Evolutionary conservation across 1,284 basidiomycete genomes (phyloP), one percentile per base, ranked within the genome.

Genomic region (Cryptococcus amylolentus): DNA sequence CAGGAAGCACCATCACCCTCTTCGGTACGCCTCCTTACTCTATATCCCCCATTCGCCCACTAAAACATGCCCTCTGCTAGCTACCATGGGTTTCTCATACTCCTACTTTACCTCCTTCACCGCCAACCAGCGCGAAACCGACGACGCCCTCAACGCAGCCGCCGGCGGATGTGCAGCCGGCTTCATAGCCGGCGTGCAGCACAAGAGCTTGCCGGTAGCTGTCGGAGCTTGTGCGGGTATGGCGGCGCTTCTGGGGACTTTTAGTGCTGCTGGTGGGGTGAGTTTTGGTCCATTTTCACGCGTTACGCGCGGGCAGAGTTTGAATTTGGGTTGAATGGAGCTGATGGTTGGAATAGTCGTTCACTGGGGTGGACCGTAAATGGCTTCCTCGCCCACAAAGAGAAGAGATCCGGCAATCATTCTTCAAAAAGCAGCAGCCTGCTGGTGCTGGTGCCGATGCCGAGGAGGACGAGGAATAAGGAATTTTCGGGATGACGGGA

Each of bases 91-190:
- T 45, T 88, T 87, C 60, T 84, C 88, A 28, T 97, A 89, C 73
- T 88, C 91, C 16, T 84, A 87, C 68, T 89, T 89, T 4, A 88
- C 95, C 71, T 81, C 89, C 8, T 78, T 82, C 37, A 84, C 90
- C 18, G 89, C 90, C 58, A 97, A 97, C 78, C 78, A 85, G 60
- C 84, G 93, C 55, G 82, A 86, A 78, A 88, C 84, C 66, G 83
- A 91, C 64, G 93, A 96, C 72, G 81, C 88, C 38, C 72, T 90
- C 67, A 97, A 94, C 72, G 88, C 88, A 54, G 88, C 88, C 49
- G 85, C 85, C 52, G 93, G 90, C 61, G 93, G 89, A 55, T 96
- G 93, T 78, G 93, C 92, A 50, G 91, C 92, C 54, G 93, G 93
- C 49, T 89, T 96, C 76, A 80, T 96, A 61, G 89, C 89, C 44